Percentiles rank a stretch among this genome's conserved stretches.
These are phyloP conservation scores for Corniculantispora saksenae DNA, from an alignment of 2,329 filamentous ascomycete genomes.

Conservation along the genomic window DNA sequence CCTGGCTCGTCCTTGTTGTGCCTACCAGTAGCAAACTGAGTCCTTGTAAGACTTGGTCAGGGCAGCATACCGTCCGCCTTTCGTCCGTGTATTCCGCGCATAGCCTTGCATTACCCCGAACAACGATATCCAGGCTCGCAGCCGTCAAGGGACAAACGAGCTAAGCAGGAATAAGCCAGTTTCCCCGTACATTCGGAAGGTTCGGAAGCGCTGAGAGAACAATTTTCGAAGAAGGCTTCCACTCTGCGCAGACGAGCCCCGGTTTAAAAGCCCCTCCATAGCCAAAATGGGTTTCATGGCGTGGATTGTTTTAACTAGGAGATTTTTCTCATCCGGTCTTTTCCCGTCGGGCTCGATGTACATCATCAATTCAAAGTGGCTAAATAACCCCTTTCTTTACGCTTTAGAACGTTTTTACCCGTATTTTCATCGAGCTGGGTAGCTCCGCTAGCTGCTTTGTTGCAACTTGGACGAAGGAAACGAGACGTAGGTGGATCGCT, in stretches of 20 bases:
- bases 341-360: background rate
- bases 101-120: too few relatives aligned
- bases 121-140: background rate
- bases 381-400: background rate
- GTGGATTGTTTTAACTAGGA: background rate
- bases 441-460: too few relatives aligned
- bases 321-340: conserved; percentile 4
- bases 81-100: too few relatives aligned
- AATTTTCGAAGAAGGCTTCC: background rate
- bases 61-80: too few relatives aligned
- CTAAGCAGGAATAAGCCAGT: background rate
- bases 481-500: conserved; percentile 13
- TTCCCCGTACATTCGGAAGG: background rate
- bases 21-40: too few relatives aligned
- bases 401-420: too few relatives aligned
- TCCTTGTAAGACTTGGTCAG: too few relatives aligned
- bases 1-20: too few relatives aligned
- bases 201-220: background rate
- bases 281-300: background rate
- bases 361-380: background rate
- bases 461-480: too few relatives aligned
- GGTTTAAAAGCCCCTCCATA: background rate
- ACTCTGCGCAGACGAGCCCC: too few relatives aligned
- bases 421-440: too few relatives aligned
- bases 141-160: background rate